Evolutionary conservation across 306 rosid species (phyloP).

Genomic region (Rubus idaeus): DNA sequence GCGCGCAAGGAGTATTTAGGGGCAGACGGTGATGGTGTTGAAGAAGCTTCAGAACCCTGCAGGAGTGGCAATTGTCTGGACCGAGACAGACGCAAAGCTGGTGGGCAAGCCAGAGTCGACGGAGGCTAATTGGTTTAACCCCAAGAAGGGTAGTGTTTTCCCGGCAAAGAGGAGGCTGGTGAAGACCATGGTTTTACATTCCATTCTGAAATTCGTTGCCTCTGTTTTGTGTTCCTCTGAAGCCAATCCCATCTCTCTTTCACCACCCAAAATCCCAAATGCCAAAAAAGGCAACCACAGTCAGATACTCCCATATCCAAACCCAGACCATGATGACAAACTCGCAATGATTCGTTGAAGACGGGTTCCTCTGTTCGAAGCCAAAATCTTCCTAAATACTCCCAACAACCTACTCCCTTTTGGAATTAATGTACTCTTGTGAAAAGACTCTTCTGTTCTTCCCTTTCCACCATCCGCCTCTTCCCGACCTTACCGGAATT

Average conservation of each 20-base stretch:
- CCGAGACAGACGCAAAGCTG: too few relatives aligned
- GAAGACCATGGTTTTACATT: neutral
- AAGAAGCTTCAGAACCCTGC: too few relatives aligned
- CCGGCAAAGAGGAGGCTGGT: slow-evolving; percentile 9
- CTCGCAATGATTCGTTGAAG: neutral
- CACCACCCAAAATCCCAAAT: too few relatives aligned
- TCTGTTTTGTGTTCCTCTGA: neutral
- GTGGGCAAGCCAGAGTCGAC: too few relatives aligned
- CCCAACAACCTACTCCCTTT: neutral
- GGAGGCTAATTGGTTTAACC: neutral
- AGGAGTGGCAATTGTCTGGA: too few relatives aligned
- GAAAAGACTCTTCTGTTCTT: neutral
- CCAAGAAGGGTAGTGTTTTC: neutral
- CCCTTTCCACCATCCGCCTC: neutral
- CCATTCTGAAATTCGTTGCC: neutral
- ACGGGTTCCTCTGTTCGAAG: neutral
- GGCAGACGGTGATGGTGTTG: too few relatives aligned
- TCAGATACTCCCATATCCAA: too few relatives aligned
- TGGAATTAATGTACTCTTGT: neutral
- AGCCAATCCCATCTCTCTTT: too few relatives aligned
- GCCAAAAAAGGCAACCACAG: too few relatives aligned
- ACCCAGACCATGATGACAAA: too few relatives aligned
- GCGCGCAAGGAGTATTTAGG: too few relatives aligned
- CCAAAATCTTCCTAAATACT: neutral
- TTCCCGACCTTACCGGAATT: neutral